Conservation (phyloP, 2,329 filamentous ascomycete genomes). For the Colletotrichum tabaci region DNA sequence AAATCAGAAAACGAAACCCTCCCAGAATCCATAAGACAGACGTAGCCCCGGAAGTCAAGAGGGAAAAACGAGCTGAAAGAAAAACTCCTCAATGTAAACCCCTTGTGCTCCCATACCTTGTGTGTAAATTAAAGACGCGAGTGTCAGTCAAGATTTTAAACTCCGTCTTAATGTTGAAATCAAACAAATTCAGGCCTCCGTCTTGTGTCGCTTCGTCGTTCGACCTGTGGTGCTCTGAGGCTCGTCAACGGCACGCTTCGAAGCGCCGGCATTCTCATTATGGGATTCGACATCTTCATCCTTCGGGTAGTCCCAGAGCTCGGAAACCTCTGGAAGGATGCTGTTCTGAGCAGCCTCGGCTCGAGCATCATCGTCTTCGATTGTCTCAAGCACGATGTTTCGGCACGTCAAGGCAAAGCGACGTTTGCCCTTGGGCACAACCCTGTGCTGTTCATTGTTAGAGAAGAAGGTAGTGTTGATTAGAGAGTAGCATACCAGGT, state of each 20-base stretch:
- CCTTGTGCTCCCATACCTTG: neutral
- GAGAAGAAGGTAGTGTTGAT: neutral
- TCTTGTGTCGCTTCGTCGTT: slow-evolving; percentile 18
- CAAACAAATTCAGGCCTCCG: neutral
- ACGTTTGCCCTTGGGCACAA: slow-evolving; percentile 64
- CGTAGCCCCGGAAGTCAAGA: slow-evolving; percentile 10
- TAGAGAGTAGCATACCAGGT: slow-evolving; percentile 60
- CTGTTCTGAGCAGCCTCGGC: slow-evolving; percentile 50
- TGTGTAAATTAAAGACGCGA: neutral
- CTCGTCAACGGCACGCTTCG: slow-evolving; percentile 14
- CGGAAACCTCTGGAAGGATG: slow-evolving; percentile 48
- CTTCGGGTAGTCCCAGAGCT: slow-evolving; percentile 30
- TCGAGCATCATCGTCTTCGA: slow-evolving; percentile 50
- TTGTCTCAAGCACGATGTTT: slow-evolving; percentile 61
- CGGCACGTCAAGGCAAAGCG: slow-evolving; percentile 72
- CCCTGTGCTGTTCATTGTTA: slow-evolving; percentile 61
- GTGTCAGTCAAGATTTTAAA: no score
- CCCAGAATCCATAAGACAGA: neutral
- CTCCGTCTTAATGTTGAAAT: no score
- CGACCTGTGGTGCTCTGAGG: neutral
- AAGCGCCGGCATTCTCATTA: neutral
- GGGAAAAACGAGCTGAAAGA: neutral
- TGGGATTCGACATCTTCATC: neutral
- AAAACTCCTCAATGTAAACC: neutral
- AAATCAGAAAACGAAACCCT: neutral